A percentile compares a stretch with the other conserved stretches of the same genome.
phyloP scores from a whole-genome alignment of 2,329 filamentous ascomycete species.

The Falciphora oryzae region DNA sequence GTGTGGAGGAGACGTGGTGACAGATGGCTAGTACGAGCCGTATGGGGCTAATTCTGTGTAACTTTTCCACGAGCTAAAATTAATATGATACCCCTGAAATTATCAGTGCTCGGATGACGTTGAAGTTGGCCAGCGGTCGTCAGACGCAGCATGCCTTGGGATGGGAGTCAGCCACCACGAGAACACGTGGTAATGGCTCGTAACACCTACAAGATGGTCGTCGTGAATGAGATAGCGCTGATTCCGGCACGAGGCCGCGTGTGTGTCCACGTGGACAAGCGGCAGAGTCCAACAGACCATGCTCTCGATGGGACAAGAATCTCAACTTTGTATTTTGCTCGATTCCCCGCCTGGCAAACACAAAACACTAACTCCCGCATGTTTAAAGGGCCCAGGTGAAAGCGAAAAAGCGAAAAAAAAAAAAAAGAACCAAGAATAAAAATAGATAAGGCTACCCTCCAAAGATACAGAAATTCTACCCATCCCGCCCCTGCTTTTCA shows the following conservation, averaged over 20 bases:
- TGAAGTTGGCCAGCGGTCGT: not conserved
- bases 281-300: not conserved
- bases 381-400: not conserved
- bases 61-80: too few relatives aligned
- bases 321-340: not conserved
- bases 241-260: not conserved
- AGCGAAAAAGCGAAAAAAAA: not conserved
- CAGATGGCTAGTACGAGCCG: not conserved
- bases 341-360: not conserved
- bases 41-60: too few relatives aligned
- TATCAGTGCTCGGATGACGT: not conserved
- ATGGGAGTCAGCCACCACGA: not conserved
- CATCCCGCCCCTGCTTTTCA: not conserved
- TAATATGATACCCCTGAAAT: not conserved
- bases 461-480: constrained; percentile 1
- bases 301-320: not conserved
- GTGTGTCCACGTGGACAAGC: not conserved
- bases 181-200: not conserved
- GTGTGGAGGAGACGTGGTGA: not conserved
- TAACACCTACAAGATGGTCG: not conserved
- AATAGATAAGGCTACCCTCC: constrained; percentile 4
- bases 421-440: constrained; percentile 5
- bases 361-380: not conserved
- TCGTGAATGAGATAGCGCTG: not conserved
- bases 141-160: not conserved